Evolutionary conservation across 306 rosid species (phyloP).

Genomic region (Boehmeria nivea): DNA sequence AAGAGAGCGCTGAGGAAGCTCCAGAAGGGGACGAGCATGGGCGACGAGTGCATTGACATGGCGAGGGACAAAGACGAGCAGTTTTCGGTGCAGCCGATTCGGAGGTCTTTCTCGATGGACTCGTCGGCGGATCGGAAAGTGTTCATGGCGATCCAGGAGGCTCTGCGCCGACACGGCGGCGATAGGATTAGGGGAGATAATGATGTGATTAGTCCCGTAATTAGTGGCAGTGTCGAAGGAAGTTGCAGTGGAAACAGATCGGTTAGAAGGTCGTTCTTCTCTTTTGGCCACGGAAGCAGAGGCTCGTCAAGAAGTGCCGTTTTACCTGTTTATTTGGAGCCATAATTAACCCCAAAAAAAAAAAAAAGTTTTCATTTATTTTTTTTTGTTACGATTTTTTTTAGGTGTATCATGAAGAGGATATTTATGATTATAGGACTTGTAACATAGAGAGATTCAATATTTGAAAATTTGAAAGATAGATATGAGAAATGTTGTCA

Average conservation of each 20-base stretch:
- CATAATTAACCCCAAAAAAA: slow-evolving; percentile 27
- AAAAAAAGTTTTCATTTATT: too few species aligned
- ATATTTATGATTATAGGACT: slow-evolving; percentile 46
- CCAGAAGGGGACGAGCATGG: slow-evolving; percentile 71
- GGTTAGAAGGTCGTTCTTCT: slow-evolving; percentile 64
- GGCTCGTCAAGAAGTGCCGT: slow-evolving; percentile 61
- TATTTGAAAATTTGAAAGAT: slow-evolving; percentile 24
- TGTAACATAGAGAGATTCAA: slow-evolving; percentile 42
- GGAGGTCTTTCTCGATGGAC: slow-evolving; percentile 93
- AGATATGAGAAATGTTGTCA: not conserved
- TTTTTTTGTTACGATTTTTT: not conserved
- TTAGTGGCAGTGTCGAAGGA: slow-evolving; percentile 29
- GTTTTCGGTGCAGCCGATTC: slow-evolving; percentile 68
- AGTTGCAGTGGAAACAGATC: slow-evolving; percentile 52
- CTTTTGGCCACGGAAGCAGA: slow-evolving; percentile 70
- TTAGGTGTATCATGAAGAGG: slow-evolving; percentile 5
- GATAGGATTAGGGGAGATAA: too few species aligned
- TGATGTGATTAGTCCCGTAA: too few species aligned
- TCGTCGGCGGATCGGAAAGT: slow-evolving; percentile 72
- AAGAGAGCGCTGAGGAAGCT: slow-evolving; percentile 43
- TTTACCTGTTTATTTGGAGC: slow-evolving; percentile 56
- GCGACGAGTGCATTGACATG: slow-evolving; percentile 77
- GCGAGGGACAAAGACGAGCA: slow-evolving; percentile 68
- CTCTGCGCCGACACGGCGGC: slow-evolving; percentile 41
- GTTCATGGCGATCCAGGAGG: slow-evolving; percentile 70